Evolutionary conservation across 805 yeast species (phyloP).

Genomic region (Starmera quercuum): DNA sequence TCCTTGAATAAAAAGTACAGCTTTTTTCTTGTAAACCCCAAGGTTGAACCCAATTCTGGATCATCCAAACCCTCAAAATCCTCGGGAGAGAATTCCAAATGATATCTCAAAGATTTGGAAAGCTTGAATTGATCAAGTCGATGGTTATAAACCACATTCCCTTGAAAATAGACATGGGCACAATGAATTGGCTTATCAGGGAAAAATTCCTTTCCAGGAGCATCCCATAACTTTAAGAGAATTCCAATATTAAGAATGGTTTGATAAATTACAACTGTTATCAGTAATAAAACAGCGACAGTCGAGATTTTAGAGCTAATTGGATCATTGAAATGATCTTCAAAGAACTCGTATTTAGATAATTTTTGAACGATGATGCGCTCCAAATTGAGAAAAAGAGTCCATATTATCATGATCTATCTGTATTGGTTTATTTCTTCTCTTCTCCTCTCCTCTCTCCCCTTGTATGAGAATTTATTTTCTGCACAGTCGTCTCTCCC

Average conservation of each 20-base stretch:
- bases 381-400: constrained; percentile 2
- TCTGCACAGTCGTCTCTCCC: no score
- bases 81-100: constrained; percentile 76
- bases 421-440: no score
- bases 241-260: constrained; percentile 35
- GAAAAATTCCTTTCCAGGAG: constrained; percentile 53
- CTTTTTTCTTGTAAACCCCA: constrained; percentile 53
- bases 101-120: constrained; percentile 41
- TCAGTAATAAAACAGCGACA: constrained; percentile 12
- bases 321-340: constrained; percentile 17
- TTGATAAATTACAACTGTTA: constrained; percentile 25
- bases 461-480: no score
- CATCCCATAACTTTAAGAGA: constrained; percentile 35
- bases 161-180: constrained; percentile 58
- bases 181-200: constrained; percentile 72
- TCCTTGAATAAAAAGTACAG: constrained; percentile 48
- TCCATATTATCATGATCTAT: no score
- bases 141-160: constrained; percentile 29
- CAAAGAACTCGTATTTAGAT: constrained; percentile 5
- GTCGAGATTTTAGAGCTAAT: constrained; percentile 17
- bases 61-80: constrained; percentile 55
- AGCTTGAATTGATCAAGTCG: constrained; percentile 11
- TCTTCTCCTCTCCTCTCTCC: no score
- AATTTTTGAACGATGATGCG: constrained; percentile 1
- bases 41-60: constrained; percentile 63